Percentiles rank a stretch among this genome's conserved stretches.
phyloP scores from a whole-genome alignment of 2,329 filamentous ascomycete genomes.

The Pseudogymnoascus sp. region DNA sequence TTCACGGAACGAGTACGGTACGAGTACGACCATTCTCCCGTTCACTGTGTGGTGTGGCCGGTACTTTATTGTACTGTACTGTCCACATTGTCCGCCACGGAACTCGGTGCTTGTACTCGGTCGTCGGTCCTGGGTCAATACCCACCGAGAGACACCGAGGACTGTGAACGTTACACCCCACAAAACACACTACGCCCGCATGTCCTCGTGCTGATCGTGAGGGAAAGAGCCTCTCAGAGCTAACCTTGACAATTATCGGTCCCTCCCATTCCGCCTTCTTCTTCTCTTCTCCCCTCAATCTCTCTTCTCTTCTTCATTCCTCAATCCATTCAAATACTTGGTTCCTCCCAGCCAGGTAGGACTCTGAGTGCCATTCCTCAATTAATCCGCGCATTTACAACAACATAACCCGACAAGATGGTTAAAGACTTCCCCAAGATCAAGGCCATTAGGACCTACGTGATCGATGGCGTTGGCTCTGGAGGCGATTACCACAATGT shows the following conservation, averaged over 20 bases:
- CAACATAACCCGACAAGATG: neutral
- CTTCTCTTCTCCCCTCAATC: constrained; percentile 13
- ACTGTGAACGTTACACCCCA: neutral
- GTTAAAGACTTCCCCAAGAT: constrained; percentile 56
- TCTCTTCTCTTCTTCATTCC: constrained; percentile 19
- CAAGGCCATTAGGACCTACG: constrained; percentile 64
- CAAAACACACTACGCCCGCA: neutral
- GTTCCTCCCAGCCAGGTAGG: constrained; percentile 17
- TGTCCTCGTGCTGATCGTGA: neutral
- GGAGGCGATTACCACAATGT: constrained; percentile 93
- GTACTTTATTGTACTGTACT: neutral
- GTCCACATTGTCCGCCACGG: neutral
- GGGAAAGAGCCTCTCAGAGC: neutral
- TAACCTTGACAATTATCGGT: constrained; percentile 20
- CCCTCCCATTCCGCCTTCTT: constrained; percentile 22
- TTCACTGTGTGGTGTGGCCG: neutral
- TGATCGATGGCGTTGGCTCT: constrained; percentile 56
- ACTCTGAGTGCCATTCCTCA: constrained; percentile 22
- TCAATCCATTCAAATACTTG: constrained; percentile 19
- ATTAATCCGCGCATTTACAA: neutral
- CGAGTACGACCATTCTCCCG: neutral
- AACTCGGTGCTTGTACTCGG: neutral
- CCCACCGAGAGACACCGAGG: neutral
- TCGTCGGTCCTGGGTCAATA: neutral
- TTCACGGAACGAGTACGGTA: neutral